Evolutionary conservation across 768 basidiomycete species (phyloP), one percentile per base, ranked within the genome.

Genomic region (Termitomyces sp.): DNA sequence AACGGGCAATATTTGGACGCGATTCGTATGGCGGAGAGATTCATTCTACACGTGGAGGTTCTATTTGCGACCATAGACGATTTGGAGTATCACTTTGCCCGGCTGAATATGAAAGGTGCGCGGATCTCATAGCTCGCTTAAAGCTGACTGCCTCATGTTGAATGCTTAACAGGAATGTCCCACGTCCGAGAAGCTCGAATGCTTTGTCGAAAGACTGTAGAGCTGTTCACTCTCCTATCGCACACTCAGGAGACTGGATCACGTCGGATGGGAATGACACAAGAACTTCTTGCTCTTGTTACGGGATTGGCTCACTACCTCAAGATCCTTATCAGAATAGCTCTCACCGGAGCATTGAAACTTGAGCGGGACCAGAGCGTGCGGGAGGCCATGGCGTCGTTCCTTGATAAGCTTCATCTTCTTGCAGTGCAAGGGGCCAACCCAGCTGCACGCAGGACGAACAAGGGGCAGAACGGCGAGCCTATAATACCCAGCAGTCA

Each of bases 221-320:
- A 98, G 74, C 83, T 99, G 53, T 98, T 99, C 73, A 97, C 93
- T 19, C 76, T 98, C 37, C 77, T 99, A 45, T 98, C 96, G 7
- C 93, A 95, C 70, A 95, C 93, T 22, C 93, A 96, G 70, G 92
- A 96, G 68, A 90, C 92, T 3, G 91, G 90, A 35, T 82, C 90
- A 12, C 85, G 90, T 56, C 77, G 92, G 63, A 93, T 93, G 85
- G 91, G 90, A 50, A 95, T 98, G 87, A 98, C 95, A 17, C 92
- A 98, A 71, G 97, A 98, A 64, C 77, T 99, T 12, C 84, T 98
- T 35, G 93, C 95, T 17, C 84, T 99, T 46, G 97, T 99, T 59
- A 99, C 97, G 0, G 96, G 97, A n/a, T 79, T 99, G 35, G 97
- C 97, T 5, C 97, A 99, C 71, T 98, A 99, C 71, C 86, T 99